phyloP scores from a whole-genome alignment of 2,329 filamentous ascomycete genomes.

The Cordyceps militaris region DNA sequence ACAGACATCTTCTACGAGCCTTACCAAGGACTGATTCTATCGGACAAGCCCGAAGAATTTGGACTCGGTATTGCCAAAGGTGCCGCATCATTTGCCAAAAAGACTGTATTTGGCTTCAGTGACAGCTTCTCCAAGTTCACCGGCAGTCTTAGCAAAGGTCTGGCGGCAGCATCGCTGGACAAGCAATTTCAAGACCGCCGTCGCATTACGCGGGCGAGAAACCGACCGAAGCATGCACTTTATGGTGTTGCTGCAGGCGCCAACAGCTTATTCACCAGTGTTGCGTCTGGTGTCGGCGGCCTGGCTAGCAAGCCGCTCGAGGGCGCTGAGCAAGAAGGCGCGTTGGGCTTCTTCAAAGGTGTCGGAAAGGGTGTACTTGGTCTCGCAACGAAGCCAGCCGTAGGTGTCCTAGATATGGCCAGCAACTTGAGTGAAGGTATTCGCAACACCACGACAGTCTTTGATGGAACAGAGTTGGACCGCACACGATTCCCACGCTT shows the following conservation, averaged over 20 bases:
- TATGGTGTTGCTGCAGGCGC: conserved; percentile 94
- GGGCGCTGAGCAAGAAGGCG: conserved; percentile 91
- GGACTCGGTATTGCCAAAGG: conserved; percentile 94
- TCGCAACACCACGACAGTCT: conserved; percentile 96
- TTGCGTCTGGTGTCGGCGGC: conserved; percentile 90
- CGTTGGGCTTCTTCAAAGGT: conserved; percentile 92
- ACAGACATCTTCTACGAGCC: conserved; percentile 99
- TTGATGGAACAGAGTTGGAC: conserved; percentile 89
- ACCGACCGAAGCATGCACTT: conserved; percentile 91
- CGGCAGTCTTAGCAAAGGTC: conserved; percentile 91
- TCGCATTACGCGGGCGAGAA: conserved; percentile 85
- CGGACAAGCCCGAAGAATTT: conserved; percentile 89
- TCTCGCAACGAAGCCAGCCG: conserved; percentile 92
- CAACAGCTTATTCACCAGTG: conserved; percentile 86
- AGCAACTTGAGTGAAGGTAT: conserved; percentile 97
- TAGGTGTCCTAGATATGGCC: conserved; percentile 92
- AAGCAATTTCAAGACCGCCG: conserved; percentile 98
- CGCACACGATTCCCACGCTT: conserved; percentile 90
- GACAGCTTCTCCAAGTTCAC: conserved; percentile 98
- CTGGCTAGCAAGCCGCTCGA: conserved; percentile 90
- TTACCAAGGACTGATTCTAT: conserved; percentile 95
- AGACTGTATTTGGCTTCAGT: conserved; percentile 93
- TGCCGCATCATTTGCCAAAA: conserved; percentile 95
- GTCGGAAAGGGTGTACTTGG: conserved; percentile 92
- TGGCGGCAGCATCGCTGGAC: conserved; percentile 90